A percentile compares a stretch with the other conserved stretches of the same genome.
These are phyloP conservation scores for Xylaria multiplex DNA, from an alignment of 2,329 filamentous ascomycete genomes.

Conservation along the genomic window DNA sequence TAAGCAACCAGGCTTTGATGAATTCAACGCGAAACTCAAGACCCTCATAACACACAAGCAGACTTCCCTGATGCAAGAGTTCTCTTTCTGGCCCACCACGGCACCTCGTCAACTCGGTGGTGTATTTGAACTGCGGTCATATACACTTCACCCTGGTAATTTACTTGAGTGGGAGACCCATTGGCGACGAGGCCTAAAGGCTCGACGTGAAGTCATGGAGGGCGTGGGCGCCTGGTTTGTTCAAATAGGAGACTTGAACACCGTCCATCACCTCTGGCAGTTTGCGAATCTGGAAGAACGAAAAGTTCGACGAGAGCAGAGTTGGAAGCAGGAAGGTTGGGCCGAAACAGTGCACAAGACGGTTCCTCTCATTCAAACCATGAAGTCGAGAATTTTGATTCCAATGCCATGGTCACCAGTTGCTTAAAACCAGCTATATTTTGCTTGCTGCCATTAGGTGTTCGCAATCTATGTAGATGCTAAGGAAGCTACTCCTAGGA, in stretches of 20 bases:
- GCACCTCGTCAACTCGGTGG: conserved; percentile 89
- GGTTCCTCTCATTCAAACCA: conserved; percentile 93
- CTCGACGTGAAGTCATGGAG: conserved; percentile 96
- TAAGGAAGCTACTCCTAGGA: conserved; percentile 12
- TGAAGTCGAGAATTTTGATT: conserved; percentile 93
- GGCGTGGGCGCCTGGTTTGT: conserved; percentile 99
- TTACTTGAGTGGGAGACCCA: conserved; percentile 98
- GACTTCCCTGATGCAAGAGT: conserved; percentile 97
- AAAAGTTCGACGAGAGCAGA: conserved; percentile 88
- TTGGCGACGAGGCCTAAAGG: conserved; percentile 91
- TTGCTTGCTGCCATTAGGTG: neutral
- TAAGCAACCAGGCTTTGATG: conserved; percentile 81
- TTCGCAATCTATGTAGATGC: conserved; percentile 15
- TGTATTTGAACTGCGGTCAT: conserved; percentile 94
- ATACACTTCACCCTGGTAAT: conserved; percentile 95
- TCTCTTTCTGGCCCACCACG: conserved; percentile 98
- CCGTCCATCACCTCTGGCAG: conserved; percentile 97
- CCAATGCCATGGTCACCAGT: conserved; percentile 98
- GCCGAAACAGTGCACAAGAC: conserved; percentile 98
- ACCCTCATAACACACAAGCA: conserved; percentile 85
- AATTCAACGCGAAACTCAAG: conserved; percentile 86
- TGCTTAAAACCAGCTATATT: conserved; percentile 60
- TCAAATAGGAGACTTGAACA: conserved; percentile 97
- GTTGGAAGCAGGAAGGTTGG: conserved; percentile 96
- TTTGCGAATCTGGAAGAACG: conserved; percentile 97